These are phyloP conservation scores for Wallacemonas collosoma DNA, from an alignment of 208 protist genomes.

Conservation along the genomic window DNA sequence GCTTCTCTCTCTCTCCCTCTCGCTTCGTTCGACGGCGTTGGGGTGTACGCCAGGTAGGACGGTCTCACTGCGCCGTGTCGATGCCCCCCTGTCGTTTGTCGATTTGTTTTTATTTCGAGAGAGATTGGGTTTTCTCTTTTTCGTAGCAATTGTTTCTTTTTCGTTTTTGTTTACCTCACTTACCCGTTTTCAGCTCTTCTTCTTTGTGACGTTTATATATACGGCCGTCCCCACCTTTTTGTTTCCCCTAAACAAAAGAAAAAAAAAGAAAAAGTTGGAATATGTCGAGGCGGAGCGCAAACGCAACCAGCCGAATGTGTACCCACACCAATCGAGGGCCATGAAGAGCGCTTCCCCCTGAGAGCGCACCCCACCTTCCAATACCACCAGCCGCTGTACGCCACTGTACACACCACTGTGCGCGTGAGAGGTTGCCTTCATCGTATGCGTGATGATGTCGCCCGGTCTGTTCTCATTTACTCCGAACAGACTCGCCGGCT, in stretches of 20 bases:
- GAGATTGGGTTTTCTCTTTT: slow-evolving; percentile 10
- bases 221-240: not conserved
- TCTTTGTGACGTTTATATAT: not conserved
- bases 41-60: not conserved
- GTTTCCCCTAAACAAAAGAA: slow-evolving; percentile 3
- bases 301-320: no score
- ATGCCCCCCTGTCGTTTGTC: not conserved
- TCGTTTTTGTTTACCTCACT: not conserved
- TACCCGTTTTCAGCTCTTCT: not conserved
- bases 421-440: no score
- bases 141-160: slow-evolving; percentile 18
- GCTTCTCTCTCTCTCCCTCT: slow-evolving; percentile 12
- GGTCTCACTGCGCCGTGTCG: not conserved
- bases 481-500: no score
- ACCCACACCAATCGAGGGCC: no score
- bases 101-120: slow-evolving; percentile 4
- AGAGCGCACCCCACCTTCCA: no score
- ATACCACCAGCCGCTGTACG: not conserved
- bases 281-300: no score
- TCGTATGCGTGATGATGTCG: no score
- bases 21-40: not conserved
- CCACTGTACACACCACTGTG: slow-evolving; percentile 14
- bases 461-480: no score
- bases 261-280: slow-evolving; percentile 17
- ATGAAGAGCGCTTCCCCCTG: no score